Evolutionary conservation across 371 early-diverging fungal genomes (phyloP).

Genomic region (Thermomucor indicae-seudaticae): DNA sequence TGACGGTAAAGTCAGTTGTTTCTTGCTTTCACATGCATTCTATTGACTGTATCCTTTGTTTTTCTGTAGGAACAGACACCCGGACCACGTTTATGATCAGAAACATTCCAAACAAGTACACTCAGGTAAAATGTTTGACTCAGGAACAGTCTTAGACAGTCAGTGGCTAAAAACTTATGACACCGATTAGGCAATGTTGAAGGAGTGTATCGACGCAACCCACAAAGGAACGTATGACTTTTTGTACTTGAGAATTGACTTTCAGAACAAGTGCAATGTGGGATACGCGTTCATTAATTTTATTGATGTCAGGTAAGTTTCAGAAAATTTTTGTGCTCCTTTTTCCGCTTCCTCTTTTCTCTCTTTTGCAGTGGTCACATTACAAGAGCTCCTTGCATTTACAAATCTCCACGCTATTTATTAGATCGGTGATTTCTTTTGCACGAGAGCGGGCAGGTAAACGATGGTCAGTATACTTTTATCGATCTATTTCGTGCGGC

Average conservation of each 20-base stretch:
- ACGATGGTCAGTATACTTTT: conserved; percentile 49
- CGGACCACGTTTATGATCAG: conserved; percentile 90
- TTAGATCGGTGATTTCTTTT: conserved; percentile 65
- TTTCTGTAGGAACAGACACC: conserved; percentile 42
- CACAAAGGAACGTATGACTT: conserved; percentile 80
- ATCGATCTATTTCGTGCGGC: neutral
- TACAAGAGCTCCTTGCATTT: neutral
- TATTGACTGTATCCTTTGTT: neutral
- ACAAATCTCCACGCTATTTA: neutral
- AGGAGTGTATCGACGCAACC: conserved; percentile 74
- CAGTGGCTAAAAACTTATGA: neutral
- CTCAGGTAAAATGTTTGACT: conserved; percentile 40
- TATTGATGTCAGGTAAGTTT: conserved; percentile 45
- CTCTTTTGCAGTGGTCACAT: neutral
- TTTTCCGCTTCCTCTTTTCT: neutral
- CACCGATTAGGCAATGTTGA: conserved; percentile 57
- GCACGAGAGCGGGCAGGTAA: conserved; percentile 76
- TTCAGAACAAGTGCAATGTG: conserved; percentile 81
- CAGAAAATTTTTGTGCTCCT: neutral
- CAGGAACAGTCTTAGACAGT: neutral
- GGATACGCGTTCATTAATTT: conserved; percentile 94
- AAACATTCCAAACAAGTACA: conserved; percentile 91
- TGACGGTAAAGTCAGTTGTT: neutral
- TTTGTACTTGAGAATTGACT: conserved; percentile 89
- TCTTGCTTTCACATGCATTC: neutral